A percentile compares a stretch with the other conserved stretches of the same genome.
Evolutionary conservation across 1,139 yeast genomes (phyloP).

Genomic region (Blastobotrys buckinghamii): DNA sequence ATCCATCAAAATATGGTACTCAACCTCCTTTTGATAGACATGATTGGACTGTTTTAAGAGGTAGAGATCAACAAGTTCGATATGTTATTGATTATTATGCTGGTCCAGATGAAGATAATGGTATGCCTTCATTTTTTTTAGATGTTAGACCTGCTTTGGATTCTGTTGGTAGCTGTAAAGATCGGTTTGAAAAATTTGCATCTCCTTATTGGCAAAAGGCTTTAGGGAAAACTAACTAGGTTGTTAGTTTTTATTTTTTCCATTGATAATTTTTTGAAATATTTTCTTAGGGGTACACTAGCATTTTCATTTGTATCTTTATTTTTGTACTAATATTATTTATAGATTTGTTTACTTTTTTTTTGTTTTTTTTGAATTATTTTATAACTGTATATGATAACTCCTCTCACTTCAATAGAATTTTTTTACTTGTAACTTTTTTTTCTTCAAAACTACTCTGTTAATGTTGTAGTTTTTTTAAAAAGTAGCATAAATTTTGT

Average conservation of each 20-base stretch:
- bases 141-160: constrained; percentile 97
- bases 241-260: not conserved
- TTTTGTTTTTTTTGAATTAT: not conserved
- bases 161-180: constrained; percentile 52
- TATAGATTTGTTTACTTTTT: not conserved
- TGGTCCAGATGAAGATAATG: constrained; percentile 76
- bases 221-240: constrained; percentile 33
- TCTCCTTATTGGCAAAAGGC: constrained; percentile 43
- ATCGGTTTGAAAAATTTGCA: constrained; percentile 54
- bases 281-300: too few species aligned
- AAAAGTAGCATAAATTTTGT: too few species aligned
- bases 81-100: constrained; percentile 92
- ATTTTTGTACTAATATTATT: too few species aligned
- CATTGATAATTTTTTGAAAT: not conserved
- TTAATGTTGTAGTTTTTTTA: too few species aligned
- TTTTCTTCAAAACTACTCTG: too few species aligned
- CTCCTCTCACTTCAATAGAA: too few species aligned
- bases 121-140: constrained; percentile 83
- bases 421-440: too few species aligned
- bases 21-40: constrained; percentile 96
- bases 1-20: constrained; percentile 66
- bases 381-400: too few species aligned
- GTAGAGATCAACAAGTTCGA: constrained; percentile 58
- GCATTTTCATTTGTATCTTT: too few species aligned
- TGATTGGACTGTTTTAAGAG: constrained; percentile 93